These are phyloP conservation scores for Clathrus columnatus DNA, from an alignment of 768 basidiomycete species.

Conservation along the genomic window DNA sequence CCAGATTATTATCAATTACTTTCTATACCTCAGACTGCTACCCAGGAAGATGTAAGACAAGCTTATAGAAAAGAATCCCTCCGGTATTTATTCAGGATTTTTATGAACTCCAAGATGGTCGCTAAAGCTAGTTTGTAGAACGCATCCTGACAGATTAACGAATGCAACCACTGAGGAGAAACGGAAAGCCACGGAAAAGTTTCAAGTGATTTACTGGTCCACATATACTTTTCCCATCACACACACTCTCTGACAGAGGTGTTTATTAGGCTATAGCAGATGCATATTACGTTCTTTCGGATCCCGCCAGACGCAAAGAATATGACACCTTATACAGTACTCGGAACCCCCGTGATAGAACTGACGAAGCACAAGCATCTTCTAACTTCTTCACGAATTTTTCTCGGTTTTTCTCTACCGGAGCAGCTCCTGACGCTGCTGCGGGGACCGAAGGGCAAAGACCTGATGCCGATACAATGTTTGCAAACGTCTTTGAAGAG, in stretches of 20 bases:
- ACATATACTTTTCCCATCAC: too few relatives aligned
- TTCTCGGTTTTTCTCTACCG: constrained; percentile 55
- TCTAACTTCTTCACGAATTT: constrained; percentile 72
- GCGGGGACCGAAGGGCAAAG: constrained; percentile 28
- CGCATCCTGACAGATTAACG: constrained; percentile 78
- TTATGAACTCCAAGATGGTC: not conserved
- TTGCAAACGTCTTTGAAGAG: constrained; percentile 89
- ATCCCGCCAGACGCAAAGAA: constrained; percentile 59
- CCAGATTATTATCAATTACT: constrained; percentile 76
- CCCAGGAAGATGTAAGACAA: constrained; percentile 60
- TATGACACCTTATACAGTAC: constrained; percentile 63
- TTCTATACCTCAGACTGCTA: constrained; percentile 43
- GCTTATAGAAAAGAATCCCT: constrained; percentile 78
- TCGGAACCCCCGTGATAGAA: constrained; percentile 39
- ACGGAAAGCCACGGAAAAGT: constrained; percentile 69
- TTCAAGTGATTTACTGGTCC: constrained; percentile 53
- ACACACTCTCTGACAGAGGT: constrained; percentile 3
- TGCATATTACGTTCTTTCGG: constrained; percentile 89
- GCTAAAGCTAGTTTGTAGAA: constrained; percentile 34
- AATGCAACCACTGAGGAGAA: constrained; percentile 66
- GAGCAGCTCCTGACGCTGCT: constrained; percentile 20
- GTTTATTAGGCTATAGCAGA: constrained; percentile 72
- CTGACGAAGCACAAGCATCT: constrained; percentile 58
- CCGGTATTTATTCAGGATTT: constrained; percentile 31
- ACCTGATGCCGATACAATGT: constrained; percentile 74